Percentiles rank a stretch among this genome's conserved stretches.
phyloP scores from a whole-genome alignment of 495 filamentous ascomycete species.

The Apodospora peruviana region DNA sequence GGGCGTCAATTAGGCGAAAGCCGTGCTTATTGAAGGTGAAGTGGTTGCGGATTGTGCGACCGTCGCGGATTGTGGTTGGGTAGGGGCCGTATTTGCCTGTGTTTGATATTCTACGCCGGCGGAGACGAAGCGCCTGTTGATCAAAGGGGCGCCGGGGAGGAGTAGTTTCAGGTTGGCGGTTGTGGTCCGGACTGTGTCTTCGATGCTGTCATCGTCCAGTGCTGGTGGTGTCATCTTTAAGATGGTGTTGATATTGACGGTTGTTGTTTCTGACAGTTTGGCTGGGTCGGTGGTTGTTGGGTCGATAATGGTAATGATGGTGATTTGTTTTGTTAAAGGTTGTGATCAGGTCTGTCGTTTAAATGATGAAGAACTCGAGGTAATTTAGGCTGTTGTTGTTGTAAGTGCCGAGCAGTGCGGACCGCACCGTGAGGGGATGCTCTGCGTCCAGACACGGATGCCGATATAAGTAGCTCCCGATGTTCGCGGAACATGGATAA shows the following conservation, averaged over 20 bases:
- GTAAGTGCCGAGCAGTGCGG: too few species aligned
- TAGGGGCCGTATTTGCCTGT: constrained; percentile 11
- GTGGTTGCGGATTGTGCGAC: constrained; percentile 10
- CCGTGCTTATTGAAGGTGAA: constrained; percentile 12
- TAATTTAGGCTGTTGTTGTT: too few species aligned
- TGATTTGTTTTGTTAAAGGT: not conserved
- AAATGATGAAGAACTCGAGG: too few species aligned
- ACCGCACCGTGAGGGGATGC: too few species aligned
- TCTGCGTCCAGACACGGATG: too few species aligned
- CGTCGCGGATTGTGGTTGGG: constrained; percentile 13
- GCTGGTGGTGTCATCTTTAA: too few species aligned
- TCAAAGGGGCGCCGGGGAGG: constrained; percentile 7
- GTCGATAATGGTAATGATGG: too few species aligned
- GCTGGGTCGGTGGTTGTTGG: too few species aligned
- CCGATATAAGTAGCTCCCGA: too few species aligned
- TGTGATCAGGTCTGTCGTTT: too few species aligned
- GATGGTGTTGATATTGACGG: not conserved
- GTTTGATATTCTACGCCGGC: constrained; percentile 10
- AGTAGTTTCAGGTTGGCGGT: constrained; percentile 11
- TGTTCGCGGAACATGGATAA: too few species aligned
- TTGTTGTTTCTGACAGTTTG: not conserved
- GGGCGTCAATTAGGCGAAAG: constrained; percentile 10
- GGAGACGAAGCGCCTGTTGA: constrained; percentile 14
- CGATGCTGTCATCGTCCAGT: constrained; percentile 7
- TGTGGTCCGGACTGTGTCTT: constrained; percentile 11